Base-by-base conservation (phyloP, 163 green algal species). In the Chlamydomonas reinhardtii region DNA sequence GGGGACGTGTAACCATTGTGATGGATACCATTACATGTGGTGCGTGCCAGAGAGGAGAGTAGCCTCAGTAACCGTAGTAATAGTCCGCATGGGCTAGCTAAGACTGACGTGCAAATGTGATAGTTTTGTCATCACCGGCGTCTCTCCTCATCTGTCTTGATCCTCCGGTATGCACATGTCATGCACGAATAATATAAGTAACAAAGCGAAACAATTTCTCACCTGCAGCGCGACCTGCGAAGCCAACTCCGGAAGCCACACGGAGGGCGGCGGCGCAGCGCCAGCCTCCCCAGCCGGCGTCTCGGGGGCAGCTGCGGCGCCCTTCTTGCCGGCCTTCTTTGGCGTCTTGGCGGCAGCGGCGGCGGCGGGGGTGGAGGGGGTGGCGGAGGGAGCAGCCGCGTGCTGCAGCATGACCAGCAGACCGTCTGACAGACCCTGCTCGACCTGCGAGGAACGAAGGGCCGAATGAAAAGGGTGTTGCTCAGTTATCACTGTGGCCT, bases 81-180 rank as follows among this genome's bases (percentile, higher is more conserved):
- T 73, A 43, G 19, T 79, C 80, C 54, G 70, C 69, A 86, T 17
- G 69, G 17, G 24, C 32, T 56, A 43, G 31, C 54, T 97, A 91
- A 94, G 95, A 91, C 94, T 97, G 95, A 97, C 95, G 95, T 97
- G 94, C 95, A 97, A 97, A 95, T 87, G 35, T 48, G 39, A 48
- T 85, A 27, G 54, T 85, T 90, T 90, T 86, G n/a, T 96, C 93
- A 88, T 94, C 90, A 92, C 64, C 54, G 88, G 90, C 48, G 48
- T 14, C 9, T 88, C 82, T 83, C 37, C 48, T 17, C 1, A 65
- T 29, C 39, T 37, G 14, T 27, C 31, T n/a, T n/a, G n/a, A n/a
- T n/a, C 39, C 39, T 43, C 64, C 64, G n/a, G 16, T 24, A 48
- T 48, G 39, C 39, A 48, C 39, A 48, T 48, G 39, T 8, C 5